Conservation (phyloP, 306 rosid genomes). For the Amphicarpaea edgeworthii region DNA sequence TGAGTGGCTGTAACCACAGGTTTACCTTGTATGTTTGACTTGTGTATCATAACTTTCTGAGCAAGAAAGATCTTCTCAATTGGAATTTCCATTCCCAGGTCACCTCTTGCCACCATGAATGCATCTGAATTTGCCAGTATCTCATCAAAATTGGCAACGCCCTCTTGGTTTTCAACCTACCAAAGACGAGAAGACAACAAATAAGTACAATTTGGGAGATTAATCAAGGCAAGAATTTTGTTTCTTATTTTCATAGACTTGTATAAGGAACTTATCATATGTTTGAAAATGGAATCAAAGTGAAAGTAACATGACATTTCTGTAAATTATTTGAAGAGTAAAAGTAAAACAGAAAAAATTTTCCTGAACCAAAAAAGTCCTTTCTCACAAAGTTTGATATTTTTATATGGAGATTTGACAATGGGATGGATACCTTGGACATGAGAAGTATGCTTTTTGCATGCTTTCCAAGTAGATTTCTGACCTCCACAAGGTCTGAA, state of each 20-base stretch:
- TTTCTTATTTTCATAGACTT: background rate
- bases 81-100: slow-evolving; percentile 62
- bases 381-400: background rate
- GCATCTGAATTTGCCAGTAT: slow-evolving; percentile 59
- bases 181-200: background rate
- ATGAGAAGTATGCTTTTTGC: slow-evolving; percentile 42
- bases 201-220: background rate
- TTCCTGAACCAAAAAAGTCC: background rate
- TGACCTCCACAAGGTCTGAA: slow-evolving; percentile 33
- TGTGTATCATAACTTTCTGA: slow-evolving; percentile 56
- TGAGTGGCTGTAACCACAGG: slow-evolving; percentile 57
- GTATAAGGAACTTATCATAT: background rate
- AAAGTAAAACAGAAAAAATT: background rate
- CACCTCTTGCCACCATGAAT: slow-evolving; percentile 62
- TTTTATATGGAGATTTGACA: background rate
- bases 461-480: slow-evolving; percentile 37
- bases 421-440: slow-evolving; percentile 35
- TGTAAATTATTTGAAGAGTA: no score
- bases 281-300: background rate
- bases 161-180: slow-evolving; percentile 60
- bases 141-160: slow-evolving; percentile 55
- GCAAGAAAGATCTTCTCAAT: slow-evolving; percentile 56
- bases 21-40: slow-evolving; percentile 55
- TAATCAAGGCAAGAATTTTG: background rate
- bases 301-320: background rate